These are phyloP conservation scores for Pichia sp. DNA, from an alignment of 1,139 yeast genomes.

Conservation along the genomic window DNA sequence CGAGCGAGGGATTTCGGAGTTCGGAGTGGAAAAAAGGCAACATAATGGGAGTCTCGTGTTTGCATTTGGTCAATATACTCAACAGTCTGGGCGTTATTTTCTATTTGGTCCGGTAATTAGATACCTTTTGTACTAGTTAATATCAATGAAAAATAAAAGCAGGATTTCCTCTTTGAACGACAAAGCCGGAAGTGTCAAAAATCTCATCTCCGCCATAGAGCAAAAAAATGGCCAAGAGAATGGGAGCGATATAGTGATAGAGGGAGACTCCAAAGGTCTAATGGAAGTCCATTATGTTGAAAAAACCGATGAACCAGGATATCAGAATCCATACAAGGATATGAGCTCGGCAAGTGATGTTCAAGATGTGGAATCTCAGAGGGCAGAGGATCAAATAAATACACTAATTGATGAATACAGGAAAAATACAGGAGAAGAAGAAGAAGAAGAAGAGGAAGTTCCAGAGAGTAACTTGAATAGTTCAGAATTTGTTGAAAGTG, in stretches of 20 bases:
- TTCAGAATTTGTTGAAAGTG: background rate
- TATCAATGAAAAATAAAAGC: background rate
- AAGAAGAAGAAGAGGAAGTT: too few species aligned
- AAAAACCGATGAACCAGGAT: background rate
- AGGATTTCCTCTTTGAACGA: conserved; percentile 4
- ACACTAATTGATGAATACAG: background rate
- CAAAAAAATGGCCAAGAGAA: background rate
- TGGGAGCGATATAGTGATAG: conserved; percentile 1
- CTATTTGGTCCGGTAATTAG: background rate
- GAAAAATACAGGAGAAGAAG: background rate
- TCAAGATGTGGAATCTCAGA: background rate
- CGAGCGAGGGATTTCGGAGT: background rate
- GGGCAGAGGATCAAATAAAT: conserved; percentile 1
- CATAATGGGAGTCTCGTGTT: background rate
- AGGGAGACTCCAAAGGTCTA: conserved; percentile 9
- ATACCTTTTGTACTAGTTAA: background rate
- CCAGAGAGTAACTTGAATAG: background rate
- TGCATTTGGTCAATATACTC: background rate
- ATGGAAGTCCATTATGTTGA: background rate
- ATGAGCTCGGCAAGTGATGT: background rate
- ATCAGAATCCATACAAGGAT: background rate
- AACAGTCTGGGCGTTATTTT: background rate
- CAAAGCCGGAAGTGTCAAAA: conserved; percentile 8
- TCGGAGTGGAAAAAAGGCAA: conserved; percentile 1
- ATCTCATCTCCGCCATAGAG: conserved; percentile 11